Evolutionary conservation across 768 basidiomycete genomes (phyloP), one percentile per base, ranked within the genome.

Genomic region (Epithele typhae): DNA sequence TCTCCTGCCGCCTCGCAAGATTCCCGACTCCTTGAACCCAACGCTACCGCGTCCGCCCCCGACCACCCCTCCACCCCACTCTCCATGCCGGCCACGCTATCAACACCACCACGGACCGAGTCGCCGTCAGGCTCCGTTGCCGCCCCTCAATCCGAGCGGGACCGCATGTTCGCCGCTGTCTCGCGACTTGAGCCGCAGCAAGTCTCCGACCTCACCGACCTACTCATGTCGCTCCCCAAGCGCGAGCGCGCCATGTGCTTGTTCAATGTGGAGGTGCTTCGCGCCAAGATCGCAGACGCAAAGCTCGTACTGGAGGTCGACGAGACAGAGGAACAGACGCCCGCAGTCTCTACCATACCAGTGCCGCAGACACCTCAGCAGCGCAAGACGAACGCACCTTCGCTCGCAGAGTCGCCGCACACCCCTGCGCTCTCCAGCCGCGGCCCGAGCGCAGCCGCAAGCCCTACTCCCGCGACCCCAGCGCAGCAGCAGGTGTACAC

Each of bases 191-290:
- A 90, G 62, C 68, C 76, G 4, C 60, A 69, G 0, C 75, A 79
- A 41, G 78, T 82, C 37, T 59, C 58, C 2, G 84, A 88, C 52
- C 73, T 94, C 37, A 81, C 84, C 0, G 87, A 86, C 19, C 71
- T 95, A 41, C 67, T 94, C 27, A 87, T 92, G 84, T 84, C 82
- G 55, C 73, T 95, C 15, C 83, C 87, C 1, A 94, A 92, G 66
- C 80, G 87, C 49, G 92, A 95, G 54, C 79, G 92, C 12, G 91
- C 90, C 0, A 77, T 94, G 80, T 93, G 92, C 66, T 70, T 94
- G 33, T 95, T 95, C 74, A 94, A 92, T 53, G 72, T 74, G 11
- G 90, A 93, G 55, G 76, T 90, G 23, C 72, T 94, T 21, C 75
- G 81, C 41, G 73, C 69, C 18, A 94, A 94, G 68, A 69, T 94